phyloP scores from a whole-genome alignment of 1,284 basidiomycete species.

The Cryptococcus hybrid region DNA sequence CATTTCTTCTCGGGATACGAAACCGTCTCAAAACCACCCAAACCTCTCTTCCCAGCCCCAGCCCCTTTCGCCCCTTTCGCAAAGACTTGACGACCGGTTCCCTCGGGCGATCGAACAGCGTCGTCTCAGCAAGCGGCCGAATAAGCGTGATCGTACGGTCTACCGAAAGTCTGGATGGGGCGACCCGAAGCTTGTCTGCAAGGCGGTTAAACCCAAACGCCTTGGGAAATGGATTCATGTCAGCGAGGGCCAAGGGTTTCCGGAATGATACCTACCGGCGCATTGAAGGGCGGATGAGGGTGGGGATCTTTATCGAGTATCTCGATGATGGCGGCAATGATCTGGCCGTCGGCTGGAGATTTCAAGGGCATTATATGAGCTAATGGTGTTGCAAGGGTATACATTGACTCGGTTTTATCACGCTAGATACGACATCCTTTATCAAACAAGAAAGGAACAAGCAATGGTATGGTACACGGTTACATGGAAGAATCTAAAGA shows the following conservation, averaged over 20 bases:
- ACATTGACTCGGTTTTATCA: too few relatives aligned
- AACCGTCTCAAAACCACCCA: conserved; percentile 13
- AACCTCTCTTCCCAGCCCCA: conserved; percentile 5
- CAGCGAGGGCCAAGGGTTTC: not conserved
- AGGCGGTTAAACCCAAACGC: conserved; percentile 1
- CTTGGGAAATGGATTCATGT: conserved; percentile 4
- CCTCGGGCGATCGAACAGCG: conserved; percentile 1
- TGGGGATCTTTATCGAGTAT: conserved; percentile 19
- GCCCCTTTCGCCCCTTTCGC: not conserved
- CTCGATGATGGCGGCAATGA: conserved; percentile 16
- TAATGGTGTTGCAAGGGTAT: too few relatives aligned
- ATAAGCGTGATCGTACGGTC: not conserved
- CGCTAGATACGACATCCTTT: too few relatives aligned
- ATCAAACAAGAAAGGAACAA: too few relatives aligned
- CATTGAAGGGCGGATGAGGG: conserved; percentile 22
- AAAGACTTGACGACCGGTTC: conserved; percentile 1
- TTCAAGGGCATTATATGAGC: not conserved
- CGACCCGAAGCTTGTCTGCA: not conserved
- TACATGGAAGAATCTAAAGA: too few relatives aligned
- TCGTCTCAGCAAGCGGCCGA: conserved; percentile 6
- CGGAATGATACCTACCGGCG: conserved; percentile 22
- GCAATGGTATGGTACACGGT: too few relatives aligned
- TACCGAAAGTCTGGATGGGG: not conserved
- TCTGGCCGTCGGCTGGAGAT: conserved; percentile 13
- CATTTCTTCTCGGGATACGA: not conserved